Conservation (phyloP, 1,284 basidiomycete genomes). For the Fomitopsis betulina region DNA sequence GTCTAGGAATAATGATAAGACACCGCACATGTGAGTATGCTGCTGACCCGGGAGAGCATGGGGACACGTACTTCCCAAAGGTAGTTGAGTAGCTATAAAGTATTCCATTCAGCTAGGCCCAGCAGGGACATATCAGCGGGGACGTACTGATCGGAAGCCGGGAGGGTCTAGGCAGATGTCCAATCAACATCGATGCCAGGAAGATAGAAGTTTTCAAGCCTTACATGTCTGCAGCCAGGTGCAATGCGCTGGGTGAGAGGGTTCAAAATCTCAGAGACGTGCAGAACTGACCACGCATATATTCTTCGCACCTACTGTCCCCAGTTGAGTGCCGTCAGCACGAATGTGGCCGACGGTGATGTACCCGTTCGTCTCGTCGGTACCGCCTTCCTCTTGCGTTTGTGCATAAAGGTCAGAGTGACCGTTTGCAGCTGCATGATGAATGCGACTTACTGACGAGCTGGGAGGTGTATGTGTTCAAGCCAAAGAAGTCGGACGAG, state of each 20-base stretch:
- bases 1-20: constrained; percentile 30
- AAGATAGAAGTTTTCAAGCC: constrained; percentile 14
- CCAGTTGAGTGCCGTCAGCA: constrained; percentile 51
- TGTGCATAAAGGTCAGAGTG: neutral
- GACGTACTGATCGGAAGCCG: constrained; percentile 59
- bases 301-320: constrained; percentile 47
- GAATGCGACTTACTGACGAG: constrained; percentile 32
- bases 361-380: constrained; percentile 41
- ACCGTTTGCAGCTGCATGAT: neutral
- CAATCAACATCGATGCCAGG: neutral
- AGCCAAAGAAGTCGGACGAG: constrained; percentile 45
- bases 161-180: constrained; percentile 39
- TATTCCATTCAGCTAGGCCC: neutral
- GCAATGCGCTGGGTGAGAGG: constrained; percentile 40
- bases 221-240: constrained; percentile 59
- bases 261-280: neutral
- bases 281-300: constrained; percentile 12
- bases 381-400: constrained; percentile 30
- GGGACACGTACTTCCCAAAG: constrained; percentile 50
- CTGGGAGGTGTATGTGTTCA: constrained; percentile 49
- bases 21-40: neutral
- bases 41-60: no score
- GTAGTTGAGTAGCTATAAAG: constrained; percentile 19
- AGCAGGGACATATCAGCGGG: constrained; percentile 12
- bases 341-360: constrained; percentile 35